Conservation (phyloP, 2,329 filamentous ascomycete species). For the Calonectria naviculata region DNA sequence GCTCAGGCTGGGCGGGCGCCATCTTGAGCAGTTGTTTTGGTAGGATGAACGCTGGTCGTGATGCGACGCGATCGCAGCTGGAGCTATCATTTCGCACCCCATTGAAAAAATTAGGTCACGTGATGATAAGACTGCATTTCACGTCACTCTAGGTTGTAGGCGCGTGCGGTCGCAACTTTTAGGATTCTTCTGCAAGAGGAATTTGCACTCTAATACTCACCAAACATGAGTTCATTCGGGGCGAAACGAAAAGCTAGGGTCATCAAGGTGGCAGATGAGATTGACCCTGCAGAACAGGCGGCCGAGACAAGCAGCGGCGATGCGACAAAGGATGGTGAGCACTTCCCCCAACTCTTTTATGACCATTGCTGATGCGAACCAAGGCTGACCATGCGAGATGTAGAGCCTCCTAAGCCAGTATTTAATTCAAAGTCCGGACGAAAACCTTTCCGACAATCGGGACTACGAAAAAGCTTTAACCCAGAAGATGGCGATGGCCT, state of each 20-base stretch:
- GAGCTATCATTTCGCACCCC: slow-evolving; percentile 37
- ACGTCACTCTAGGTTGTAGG: slow-evolving; percentile 32
- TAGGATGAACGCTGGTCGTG: slow-evolving; percentile 34
- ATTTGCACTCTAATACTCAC: slow-evolving; percentile 1
- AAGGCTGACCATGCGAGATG: slow-evolving; percentile 47
- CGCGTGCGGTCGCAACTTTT: slow-evolving; percentile 28
- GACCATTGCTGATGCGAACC: slow-evolving; percentile 47
- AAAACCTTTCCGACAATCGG: slow-evolving; percentile 68
- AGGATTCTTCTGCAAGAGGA: neutral
- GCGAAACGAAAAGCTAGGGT: slow-evolving; percentile 79
- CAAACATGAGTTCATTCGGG: slow-evolving; percentile 64
- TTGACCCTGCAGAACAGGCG: slow-evolving; percentile 54
- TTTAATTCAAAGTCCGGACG: slow-evolving; percentile 57
- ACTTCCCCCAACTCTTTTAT: slow-evolving; percentile 23
- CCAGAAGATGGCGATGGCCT: slow-evolving; percentile 51
- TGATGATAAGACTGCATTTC: slow-evolving; percentile 59
- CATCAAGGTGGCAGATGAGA: slow-evolving; percentile 77
- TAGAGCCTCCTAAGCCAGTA: slow-evolving; percentile 49
- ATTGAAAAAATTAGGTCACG: slow-evolving; percentile 52
- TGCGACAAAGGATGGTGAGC: slow-evolving; percentile 52
- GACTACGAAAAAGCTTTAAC: slow-evolving; percentile 67
- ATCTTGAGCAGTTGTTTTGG: slow-evolving; percentile 67
- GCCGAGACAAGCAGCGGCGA: slow-evolving; percentile 36
- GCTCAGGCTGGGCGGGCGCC: slow-evolving; percentile 98
- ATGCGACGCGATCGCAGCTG: slow-evolving; percentile 43